Conservation (phyloP, 495 filamentous ascomycete genomes). For the Penicillium tannophilum region DNA sequence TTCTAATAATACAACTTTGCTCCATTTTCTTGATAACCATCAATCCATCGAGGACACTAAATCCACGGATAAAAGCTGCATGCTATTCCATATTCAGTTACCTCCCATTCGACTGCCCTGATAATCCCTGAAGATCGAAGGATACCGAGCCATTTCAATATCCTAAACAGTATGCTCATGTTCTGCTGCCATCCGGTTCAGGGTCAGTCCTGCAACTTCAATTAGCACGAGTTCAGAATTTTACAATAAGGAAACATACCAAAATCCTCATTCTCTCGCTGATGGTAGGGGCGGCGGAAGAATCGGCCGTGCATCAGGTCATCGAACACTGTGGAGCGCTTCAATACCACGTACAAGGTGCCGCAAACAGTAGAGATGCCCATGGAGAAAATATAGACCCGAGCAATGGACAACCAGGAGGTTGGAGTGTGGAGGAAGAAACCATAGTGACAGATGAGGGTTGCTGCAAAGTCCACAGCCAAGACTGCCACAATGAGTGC, state of each 20-base stretch:
- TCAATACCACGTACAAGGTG: conserved; percentile 74
- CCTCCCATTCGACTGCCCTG: too few species aligned
- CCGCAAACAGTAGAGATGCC: conserved; percentile 72
- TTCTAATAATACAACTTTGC: not conserved
- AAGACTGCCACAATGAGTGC: conserved; percentile 76
- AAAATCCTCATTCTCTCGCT: conserved; percentile 82
- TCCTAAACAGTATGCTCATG: not conserved
- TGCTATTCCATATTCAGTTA: not conserved
- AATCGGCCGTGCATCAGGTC: conserved; percentile 91
- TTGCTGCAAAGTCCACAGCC: conserved; percentile 78
- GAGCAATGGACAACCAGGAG: conserved; percentile 75
- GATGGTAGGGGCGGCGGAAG: conserved; percentile 70
- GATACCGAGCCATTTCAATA: not conserved
- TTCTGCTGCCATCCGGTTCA: not conserved
- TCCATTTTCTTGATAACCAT: not conserved
- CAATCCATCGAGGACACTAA: not conserved
- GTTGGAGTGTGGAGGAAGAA: conserved; percentile 70
- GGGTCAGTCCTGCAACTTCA: not conserved
- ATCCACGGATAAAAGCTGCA: not conserved
- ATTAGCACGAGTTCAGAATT: not conserved
- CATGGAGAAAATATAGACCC: conserved; percentile 88
- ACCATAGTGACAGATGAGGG: conserved; percentile 81
- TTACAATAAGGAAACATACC: conserved; percentile 56
- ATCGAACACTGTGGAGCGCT: conserved; percentile 76
- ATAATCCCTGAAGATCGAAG: too few species aligned